A percentile compares a stretch with the other conserved stretches of the same genome.
These are phyloP conservation scores for Pseudogymnoascus sp. DNA, from an alignment of 2,329 filamentous ascomycete genomes.

Conservation along the genomic window DNA sequence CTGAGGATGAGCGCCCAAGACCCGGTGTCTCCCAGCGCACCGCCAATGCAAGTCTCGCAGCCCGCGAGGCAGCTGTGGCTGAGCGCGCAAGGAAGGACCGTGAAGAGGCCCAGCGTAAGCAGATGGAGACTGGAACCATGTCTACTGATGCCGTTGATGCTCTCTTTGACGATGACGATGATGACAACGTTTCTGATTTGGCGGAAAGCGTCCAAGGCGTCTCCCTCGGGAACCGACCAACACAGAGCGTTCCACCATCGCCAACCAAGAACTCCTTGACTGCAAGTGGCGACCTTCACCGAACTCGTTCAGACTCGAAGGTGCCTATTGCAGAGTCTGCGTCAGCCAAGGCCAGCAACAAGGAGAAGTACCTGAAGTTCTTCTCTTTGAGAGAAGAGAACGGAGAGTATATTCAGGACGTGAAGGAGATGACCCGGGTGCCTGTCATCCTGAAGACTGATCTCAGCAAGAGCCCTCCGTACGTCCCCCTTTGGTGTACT, in stretches of 20 bases:
- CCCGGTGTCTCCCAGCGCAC: conserved; percentile 64
- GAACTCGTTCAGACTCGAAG: conserved; percentile 91
- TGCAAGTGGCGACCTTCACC: conserved; percentile 62
- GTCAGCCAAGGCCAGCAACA: conserved; percentile 67
- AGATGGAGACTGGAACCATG: conserved; percentile 90
- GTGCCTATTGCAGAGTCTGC: conserved; percentile 69
- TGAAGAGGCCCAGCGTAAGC: conserved; percentile 84
- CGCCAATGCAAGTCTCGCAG: conserved; percentile 66
- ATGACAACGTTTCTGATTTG: conserved; percentile 71
- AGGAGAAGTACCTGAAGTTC: conserved; percentile 89
- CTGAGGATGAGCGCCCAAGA: conserved; percentile 93
- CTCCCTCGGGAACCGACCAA: conserved; percentile 79
- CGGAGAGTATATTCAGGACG: conserved; percentile 95
- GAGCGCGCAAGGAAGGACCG: conserved; percentile 75
- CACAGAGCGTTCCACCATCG: conserved; percentile 90
- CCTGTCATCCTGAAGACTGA: conserved; percentile 99
- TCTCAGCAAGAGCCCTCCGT: conserved; percentile 97
- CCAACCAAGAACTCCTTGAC: conserved; percentile 67
- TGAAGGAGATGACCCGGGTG: conserved; percentile 93
- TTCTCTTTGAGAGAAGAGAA: conserved; percentile 87
- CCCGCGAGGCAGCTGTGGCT: conserved; percentile 72
- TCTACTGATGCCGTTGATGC: conserved; percentile 89
- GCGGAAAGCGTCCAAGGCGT: conserved; percentile 90
- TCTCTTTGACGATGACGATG: conserved; percentile 90
- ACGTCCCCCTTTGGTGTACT: conserved; percentile 44